Evolutionary conservation across 1,284 basidiomycete genomes (phyloP).

Genomic region (Moesziomyces sp.): DNA sequence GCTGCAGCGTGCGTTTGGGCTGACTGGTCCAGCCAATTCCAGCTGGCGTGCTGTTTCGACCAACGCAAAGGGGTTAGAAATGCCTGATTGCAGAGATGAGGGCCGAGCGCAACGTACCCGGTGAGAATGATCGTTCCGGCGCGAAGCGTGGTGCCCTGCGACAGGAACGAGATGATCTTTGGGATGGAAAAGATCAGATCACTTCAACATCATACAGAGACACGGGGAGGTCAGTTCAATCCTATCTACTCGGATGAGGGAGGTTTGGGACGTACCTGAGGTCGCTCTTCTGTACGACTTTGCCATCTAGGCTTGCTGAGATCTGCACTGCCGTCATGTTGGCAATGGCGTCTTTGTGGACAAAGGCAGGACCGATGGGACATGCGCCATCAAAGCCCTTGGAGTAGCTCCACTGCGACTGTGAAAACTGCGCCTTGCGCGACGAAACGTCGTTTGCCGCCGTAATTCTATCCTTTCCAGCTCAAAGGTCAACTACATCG

Average conservation of each 20-base stretch:
- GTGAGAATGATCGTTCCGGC: slow-evolving; percentile 59
- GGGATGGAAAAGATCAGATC: slow-evolving; percentile 70
- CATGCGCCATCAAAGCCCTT: slow-evolving; percentile 70
- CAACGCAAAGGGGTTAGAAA: neutral
- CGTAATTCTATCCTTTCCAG: slow-evolving; percentile 55
- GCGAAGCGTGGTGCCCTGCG: slow-evolving; percentile 51
- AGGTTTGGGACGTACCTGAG: slow-evolving; percentile 61
- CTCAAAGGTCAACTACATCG: too few species aligned
- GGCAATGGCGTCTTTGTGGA: slow-evolving; percentile 53
- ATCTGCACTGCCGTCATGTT: slow-evolving; percentile 61
- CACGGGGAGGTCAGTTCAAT: neutral
- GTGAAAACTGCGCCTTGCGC: slow-evolving; percentile 63
- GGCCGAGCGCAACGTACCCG: slow-evolving; percentile 17
- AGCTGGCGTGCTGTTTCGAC: slow-evolving; percentile 62
- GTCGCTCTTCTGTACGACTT: slow-evolving; percentile 66
- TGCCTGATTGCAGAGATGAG: neutral
- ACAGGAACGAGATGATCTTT: slow-evolving; percentile 68
- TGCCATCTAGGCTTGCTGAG: slow-evolving; percentile 64
- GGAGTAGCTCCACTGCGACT: slow-evolving; percentile 68
- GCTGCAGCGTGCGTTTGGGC: slow-evolving; percentile 63
- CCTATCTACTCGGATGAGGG: too few species aligned
- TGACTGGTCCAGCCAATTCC: slow-evolving; percentile 68
- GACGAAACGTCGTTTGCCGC: slow-evolving; percentile 69
- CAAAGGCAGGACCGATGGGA: slow-evolving; percentile 69
- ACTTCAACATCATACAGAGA: slow-evolving; percentile 34